Percentiles rank a stretch among this genome's conserved stretches.
Conservation (phyloP, 352 stramenopile genomes). For the Phytophthora meadii region DNA sequence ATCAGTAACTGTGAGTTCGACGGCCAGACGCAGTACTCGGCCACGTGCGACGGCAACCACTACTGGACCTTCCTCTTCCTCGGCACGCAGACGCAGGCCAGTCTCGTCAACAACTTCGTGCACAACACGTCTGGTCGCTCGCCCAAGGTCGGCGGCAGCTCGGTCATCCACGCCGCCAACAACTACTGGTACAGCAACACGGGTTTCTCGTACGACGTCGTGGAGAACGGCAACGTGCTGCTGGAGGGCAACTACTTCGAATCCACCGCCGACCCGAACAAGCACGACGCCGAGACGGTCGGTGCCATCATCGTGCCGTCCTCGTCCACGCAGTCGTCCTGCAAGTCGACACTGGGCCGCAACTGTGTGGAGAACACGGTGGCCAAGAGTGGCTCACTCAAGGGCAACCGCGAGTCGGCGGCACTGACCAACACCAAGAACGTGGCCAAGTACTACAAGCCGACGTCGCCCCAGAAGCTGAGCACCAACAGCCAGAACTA, state of each 20-base stretch:
- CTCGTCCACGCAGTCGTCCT: slow-evolving; percentile 12
- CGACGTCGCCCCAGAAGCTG: slow-evolving; percentile 12
- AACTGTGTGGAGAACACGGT: slow-evolving; percentile 36
- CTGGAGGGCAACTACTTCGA: slow-evolving; percentile 61
- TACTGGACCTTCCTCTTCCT: slow-evolving; percentile 57
- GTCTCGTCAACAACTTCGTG: slow-evolving; percentile 45
- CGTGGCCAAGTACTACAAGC: slow-evolving; percentile 17
- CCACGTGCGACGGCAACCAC: slow-evolving; percentile 56
- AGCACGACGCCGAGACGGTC: slow-evolving; percentile 15
- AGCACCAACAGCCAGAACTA: slow-evolving; percentile 31
- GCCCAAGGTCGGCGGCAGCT: slow-evolving; percentile 36
- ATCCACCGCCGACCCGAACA: slow-evolving; percentile 19
- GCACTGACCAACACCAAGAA: slow-evolving; percentile 22
- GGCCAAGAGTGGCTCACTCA: slow-evolving; percentile 19
- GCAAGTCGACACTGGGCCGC: slow-evolving; percentile 34
- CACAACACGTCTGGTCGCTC: slow-evolving; percentile 50
- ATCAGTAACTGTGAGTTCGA: slow-evolving; percentile 67
- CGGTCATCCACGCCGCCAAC: slow-evolving; percentile 44
- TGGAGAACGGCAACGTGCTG: slow-evolving; percentile 41
- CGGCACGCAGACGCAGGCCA: slow-evolving; percentile 36
- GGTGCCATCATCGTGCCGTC: slow-evolving; percentile 25
- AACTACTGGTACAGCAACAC: slow-evolving; percentile 61
- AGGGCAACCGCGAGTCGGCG: slow-evolving; percentile 22
- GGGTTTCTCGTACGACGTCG: slow-evolving; percentile 47
- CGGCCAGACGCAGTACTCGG: slow-evolving; percentile 45